Conservation (phyloP, 176 grass and related monocot species). For the Zizania latifolia region DNA sequence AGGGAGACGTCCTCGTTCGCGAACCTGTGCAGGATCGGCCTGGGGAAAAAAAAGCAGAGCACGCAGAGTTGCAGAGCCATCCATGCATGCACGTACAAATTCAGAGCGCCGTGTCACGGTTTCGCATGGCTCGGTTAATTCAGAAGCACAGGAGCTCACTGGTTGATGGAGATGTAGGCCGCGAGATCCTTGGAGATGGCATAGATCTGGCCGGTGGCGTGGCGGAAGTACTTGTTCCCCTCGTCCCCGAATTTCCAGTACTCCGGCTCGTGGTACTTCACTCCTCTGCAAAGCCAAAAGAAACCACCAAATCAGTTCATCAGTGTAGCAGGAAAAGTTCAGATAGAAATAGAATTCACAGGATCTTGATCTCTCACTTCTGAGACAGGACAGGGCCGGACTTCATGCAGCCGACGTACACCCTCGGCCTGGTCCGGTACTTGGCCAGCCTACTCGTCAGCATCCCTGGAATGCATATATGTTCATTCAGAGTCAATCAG, state of each 20-base stretch:
- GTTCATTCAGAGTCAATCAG: background rate
- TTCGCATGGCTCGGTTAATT: background rate
- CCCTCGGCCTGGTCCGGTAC: slow-evolving; percentile 53
- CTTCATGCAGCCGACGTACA: slow-evolving; percentile 98
- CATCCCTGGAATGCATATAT: slow-evolving; percentile 41
- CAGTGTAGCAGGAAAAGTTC: background rate
- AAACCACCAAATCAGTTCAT: background rate
- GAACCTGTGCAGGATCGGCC: slow-evolving; percentile 78
- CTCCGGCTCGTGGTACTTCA: slow-evolving; percentile 93
- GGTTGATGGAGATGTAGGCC: slow-evolving; percentile 79
- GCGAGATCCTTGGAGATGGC: slow-evolving; percentile 93
- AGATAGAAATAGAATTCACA: background rate
- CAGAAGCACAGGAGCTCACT: slow-evolving; percentile 21
- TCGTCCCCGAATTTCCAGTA: slow-evolving; percentile 96
- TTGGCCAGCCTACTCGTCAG: slow-evolving; percentile 49
- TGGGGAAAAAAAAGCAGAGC: too few relatives aligned
- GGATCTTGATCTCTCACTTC: slow-evolving; percentile 52
- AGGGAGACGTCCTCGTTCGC: slow-evolving; percentile 89
- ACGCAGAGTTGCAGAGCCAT: too few relatives aligned
- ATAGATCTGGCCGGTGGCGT: slow-evolving; percentile 93
- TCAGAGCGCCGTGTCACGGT: background rate
- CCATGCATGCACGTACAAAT: too few relatives aligned
- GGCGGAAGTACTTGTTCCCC: slow-evolving; percentile 90
- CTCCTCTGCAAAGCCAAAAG: slow-evolving; percentile 40
- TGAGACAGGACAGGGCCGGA: slow-evolving; percentile 77